Conservation (phyloP, 202 grass and related monocot species). For the Schoenoplectus tabernaemontani region DNA sequence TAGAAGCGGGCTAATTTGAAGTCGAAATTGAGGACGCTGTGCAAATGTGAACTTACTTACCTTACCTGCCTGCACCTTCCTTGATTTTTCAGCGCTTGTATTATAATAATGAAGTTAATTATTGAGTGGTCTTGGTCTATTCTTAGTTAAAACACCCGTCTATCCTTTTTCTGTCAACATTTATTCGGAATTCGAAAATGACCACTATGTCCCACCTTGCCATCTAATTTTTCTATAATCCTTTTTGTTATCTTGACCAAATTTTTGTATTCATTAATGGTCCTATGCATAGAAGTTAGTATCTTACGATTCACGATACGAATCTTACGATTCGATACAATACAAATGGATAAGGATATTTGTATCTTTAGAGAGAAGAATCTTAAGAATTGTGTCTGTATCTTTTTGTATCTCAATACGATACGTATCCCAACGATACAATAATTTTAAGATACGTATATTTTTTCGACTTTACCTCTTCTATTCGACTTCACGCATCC, state of each 20-base stretch:
- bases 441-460: too few relatives aligned
- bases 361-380: too few relatives aligned
- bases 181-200: background rate
- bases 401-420: too few relatives aligned
- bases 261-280: background rate
- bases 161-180: background rate
- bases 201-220: background rate
- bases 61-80: background rate
- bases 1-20: constrained; percentile 1
- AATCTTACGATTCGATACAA: too few relatives aligned
- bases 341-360: too few relatives aligned
- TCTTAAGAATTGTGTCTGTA: too few relatives aligned
- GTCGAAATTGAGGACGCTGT: background rate
- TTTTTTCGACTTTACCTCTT: too few relatives aligned
- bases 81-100: background rate
- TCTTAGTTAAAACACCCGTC: background rate
- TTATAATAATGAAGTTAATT: background rate
- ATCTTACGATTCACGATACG: too few relatives aligned
- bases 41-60: background rate
- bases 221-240: background rate
- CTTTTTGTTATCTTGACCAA: background rate
- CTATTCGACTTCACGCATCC: too few relatives aligned
- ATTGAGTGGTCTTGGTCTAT: background rate
- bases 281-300: background rate
- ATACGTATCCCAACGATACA: too few relatives aligned